Conservation (phyloP, 768 basidiomycete genomes). For the Suillus subluteus region DNA sequence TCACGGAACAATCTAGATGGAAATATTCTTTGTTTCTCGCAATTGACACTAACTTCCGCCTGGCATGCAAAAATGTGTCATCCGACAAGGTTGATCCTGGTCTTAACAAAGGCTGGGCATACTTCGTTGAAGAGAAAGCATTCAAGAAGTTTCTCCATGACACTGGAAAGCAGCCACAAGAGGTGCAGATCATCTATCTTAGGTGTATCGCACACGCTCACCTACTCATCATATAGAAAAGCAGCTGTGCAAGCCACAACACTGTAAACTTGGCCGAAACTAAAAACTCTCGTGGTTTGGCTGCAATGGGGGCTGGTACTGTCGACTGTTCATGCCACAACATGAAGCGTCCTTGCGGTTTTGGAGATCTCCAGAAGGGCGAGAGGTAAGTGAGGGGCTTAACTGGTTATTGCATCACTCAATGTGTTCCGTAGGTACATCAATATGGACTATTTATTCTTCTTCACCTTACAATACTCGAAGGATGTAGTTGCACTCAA, state of each 20-base stretch:
- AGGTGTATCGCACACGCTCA: background rate
- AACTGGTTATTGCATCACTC: too few species aligned
- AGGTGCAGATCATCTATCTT: slow-evolving; percentile 17
- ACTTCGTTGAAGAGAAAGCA: slow-evolving; percentile 25
- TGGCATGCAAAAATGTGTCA: slow-evolving; percentile 27
- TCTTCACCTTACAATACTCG: too few species aligned
- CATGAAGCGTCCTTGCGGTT: slow-evolving; percentile 14
- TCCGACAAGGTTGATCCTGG: slow-evolving; percentile 22
- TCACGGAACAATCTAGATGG: slow-evolving; percentile 26
- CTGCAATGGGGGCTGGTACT: slow-evolving; percentile 11
- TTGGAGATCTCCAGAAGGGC: too few species aligned
- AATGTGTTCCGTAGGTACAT: too few species aligned
- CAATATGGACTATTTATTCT: too few species aligned
- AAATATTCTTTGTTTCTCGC: slow-evolving; percentile 28
- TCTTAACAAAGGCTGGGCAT: slow-evolving; percentile 29
- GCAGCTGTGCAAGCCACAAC: too few species aligned
- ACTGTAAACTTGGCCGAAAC: too few species aligned
- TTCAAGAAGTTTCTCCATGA: slow-evolving; percentile 26
- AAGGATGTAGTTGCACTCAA: too few species aligned
- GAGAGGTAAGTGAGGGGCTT: too few species aligned
- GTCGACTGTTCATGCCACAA: slow-evolving; percentile 21
- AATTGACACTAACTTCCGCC: slow-evolving; percentile 38
- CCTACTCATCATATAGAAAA: background rate
- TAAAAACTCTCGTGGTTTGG: slow-evolving; percentile 7
- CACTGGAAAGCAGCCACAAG: slow-evolving; percentile 19